A percentile compares a stretch with the other conserved stretches of the same genome.
These are phyloP conservation scores for Galerina marginata DNA, from an alignment of 768 basidiomycete genomes.

Conservation along the genomic window DNA sequence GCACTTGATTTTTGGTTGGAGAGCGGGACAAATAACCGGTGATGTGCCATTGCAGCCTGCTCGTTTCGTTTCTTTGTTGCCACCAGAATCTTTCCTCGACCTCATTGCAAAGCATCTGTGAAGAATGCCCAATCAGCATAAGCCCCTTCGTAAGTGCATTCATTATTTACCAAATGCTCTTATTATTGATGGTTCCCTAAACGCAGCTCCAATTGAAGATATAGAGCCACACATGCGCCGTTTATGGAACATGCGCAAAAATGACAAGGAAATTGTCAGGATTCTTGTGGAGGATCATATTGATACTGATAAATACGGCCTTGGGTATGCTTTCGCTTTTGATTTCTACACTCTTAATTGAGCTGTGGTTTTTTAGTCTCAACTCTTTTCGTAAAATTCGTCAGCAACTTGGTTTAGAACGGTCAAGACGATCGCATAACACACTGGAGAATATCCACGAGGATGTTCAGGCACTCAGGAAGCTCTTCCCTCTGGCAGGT, in stretches of 20 bases:
- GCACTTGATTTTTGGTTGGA: too few relatives aligned
- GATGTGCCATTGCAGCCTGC: too few relatives aligned
- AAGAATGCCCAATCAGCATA: constrained; percentile 8
- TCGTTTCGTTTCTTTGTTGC: too few relatives aligned
- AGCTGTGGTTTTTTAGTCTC: background rate
- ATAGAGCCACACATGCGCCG: constrained; percentile 14
- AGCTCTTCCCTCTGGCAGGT: background rate
- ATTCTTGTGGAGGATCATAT: background rate
- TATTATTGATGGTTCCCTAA: background rate
- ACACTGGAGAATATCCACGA: background rate
- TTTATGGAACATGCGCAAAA: constrained; percentile 28
- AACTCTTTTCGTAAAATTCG: background rate
- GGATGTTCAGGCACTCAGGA: background rate
- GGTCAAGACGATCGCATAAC: background rate
- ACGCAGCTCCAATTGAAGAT: constrained; percentile 13
- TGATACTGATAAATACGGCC: background rate
- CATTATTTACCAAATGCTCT: background rate
- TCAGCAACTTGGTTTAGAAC: background rate
- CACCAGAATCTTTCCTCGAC: background rate
- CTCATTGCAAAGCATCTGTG: too few relatives aligned
- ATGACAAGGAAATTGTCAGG: too few relatives aligned
- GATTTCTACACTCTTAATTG: background rate
- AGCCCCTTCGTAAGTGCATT: constrained; percentile 10
- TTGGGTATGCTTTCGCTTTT: background rate
- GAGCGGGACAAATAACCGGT: too few relatives aligned